phyloP scores from a whole-genome alignment of 1,284 basidiomycete genomes.

The Apiotrichum akiyoshidainum region DNA sequence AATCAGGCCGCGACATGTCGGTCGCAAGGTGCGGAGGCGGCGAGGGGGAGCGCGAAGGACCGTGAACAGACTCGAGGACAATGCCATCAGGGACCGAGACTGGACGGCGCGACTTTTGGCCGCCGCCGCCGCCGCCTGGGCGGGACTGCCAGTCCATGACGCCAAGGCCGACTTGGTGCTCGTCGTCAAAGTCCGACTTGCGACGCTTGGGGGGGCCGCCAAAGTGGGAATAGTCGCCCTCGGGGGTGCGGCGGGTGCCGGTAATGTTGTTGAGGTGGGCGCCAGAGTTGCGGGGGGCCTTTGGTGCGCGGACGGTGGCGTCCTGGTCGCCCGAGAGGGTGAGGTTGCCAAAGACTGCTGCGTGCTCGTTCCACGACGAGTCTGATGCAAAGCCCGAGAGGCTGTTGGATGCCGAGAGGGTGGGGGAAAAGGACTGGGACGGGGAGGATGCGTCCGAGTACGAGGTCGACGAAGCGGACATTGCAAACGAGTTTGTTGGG shows the following conservation, averaged over 20 bases:
- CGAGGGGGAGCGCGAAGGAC: conserved; percentile 27
- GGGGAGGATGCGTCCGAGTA: conserved; percentile 21
- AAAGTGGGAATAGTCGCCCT: background rate
- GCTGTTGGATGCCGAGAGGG: conserved; percentile 9
- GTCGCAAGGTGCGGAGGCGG: conserved; percentile 27
- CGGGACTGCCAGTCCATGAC: conserved; percentile 14
- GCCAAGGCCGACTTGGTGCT: conserved; percentile 27
- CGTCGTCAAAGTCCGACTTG: conserved; percentile 38
- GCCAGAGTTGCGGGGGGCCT: conserved; percentile 12
- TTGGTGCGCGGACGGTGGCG: conserved; percentile 11
- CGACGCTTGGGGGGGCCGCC: conserved; percentile 25
- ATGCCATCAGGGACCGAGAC: conserved; percentile 25
- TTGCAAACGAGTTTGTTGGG: conserved; percentile 15
- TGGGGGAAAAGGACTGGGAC: conserved; percentile 17
- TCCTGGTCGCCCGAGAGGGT: conserved; percentile 7
- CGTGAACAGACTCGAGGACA: conserved; percentile 5
- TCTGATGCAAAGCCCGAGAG: conserved; percentile 15
- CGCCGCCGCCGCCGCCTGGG: too few relatives aligned
- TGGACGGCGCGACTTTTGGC: conserved; percentile 21
- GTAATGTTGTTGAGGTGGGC: conserved; percentile 6
- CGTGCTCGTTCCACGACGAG: conserved; percentile 21
- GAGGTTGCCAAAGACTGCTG: conserved; percentile 20
- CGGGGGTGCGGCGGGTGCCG: conserved; percentile 9
- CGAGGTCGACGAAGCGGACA: conserved; percentile 14
- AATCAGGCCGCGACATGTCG: conserved; percentile 14